Evolutionary conservation across 495 filamentous ascomycete genomes (phyloP), one percentile per base, ranked within the genome.

Genomic region (Trichoderma orchidacearum): DNA sequence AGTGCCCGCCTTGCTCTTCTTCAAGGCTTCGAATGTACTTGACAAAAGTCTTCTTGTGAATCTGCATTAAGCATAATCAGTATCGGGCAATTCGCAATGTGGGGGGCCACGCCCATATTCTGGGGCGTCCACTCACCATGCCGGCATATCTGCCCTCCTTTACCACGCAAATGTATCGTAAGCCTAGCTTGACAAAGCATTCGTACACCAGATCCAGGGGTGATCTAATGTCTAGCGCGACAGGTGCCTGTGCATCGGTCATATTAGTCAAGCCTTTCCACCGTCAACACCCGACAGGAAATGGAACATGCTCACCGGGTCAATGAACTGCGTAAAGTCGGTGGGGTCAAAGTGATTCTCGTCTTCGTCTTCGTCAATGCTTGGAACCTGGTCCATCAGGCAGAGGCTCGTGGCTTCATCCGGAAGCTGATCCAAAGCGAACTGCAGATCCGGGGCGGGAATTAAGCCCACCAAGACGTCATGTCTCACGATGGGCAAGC

Each of bases 161-260:
- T 25, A 95, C 69, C 18, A 95, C 90, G 70, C 93, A 97, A 41
- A 98, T 83, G 68, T 96, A 97, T 56, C 93, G 76, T 58, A 98
- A 67, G 1, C 93, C 93, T 17, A 98, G 72, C 68, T 98, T 98
- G 41, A 89, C 89, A 71, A 97, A 98, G 62, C 89, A 95, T 66
- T 98, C 92, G 61, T 95, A 96, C 35, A 96, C 93, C 53, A 97
- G 67, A 67, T 98, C 92, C 77, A 98, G 93, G 2, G 93, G 90
- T 1, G 85, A 91, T 63, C 85, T 80, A 29, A 94, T 85, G 65
- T 97, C 93, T 25, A 98, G 73, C 6, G 91, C 82, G 15, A 98
- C 75, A 1, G 93, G 93, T 23, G 92, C 86, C 78, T 82, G 9
- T 31, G 38, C 25, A 2, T n/a, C 31, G 23, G 23, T n/a, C n/a